Percentiles rank a stretch among this genome's conserved stretches.
Evolutionary conservation across 805 yeast genomes (phyloP).

Genomic region (Candida michaelii): DNA sequence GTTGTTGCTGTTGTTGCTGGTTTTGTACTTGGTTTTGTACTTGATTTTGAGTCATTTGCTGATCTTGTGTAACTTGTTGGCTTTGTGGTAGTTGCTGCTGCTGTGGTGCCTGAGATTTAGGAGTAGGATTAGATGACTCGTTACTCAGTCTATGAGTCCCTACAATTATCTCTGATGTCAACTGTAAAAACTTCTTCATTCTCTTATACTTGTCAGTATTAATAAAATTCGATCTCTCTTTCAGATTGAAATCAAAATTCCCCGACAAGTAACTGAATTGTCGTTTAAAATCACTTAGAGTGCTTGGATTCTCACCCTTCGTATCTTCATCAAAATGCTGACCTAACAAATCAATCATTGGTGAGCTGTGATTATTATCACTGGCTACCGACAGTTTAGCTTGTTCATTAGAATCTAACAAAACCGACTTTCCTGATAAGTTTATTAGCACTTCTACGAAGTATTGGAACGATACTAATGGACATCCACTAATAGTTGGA

Average conservation of each 20-base stretch:
- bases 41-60: too few species aligned
- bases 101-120: too few species aligned
- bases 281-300: conserved; percentile 20
- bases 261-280: conserved; percentile 24
- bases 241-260: conserved; percentile 23
- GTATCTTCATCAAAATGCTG: conserved; percentile 2
- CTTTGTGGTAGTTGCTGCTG: too few species aligned
- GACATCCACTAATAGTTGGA: conserved; percentile 75
- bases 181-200: conserved; percentile 73
- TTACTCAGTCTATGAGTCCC: conserved; percentile 76
- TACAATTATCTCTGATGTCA: conserved; percentile 74
- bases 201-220: conserved; percentile 80
- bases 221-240: conserved; percentile 47
- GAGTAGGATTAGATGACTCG: too few species aligned
- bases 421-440: conserved; percentile 58
- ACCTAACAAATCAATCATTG: conserved; percentile 13
- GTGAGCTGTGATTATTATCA: conserved; percentile 16
- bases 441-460: conserved; percentile 83
- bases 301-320: background rate
- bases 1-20: background rate
- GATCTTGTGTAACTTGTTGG: too few species aligned
- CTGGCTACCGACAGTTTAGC: conserved; percentile 5
- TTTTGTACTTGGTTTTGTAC: background rate
- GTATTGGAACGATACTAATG: conserved; percentile 76
- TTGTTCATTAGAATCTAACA: conserved; percentile 24